Evolutionary conservation across 495 filamentous ascomycete genomes (phyloP).

Genomic region (Collariella sp.): DNA sequence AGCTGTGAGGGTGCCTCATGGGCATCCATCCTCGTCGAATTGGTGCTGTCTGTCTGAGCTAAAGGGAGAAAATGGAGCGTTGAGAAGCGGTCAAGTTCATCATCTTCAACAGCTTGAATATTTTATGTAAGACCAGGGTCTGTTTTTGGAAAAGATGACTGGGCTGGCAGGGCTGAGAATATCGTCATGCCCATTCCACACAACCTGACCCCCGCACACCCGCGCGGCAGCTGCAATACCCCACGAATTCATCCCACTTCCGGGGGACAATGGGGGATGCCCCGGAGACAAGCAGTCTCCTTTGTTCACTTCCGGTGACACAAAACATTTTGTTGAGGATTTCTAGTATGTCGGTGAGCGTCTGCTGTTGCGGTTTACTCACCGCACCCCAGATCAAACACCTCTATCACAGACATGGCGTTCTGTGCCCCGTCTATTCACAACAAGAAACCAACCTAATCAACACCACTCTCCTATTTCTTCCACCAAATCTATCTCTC

Average conservation of each 20-base stretch:
- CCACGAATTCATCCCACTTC: slow-evolving; percentile 1
- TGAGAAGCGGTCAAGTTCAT: too few relatives aligned
- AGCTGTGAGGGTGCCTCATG: not conserved
- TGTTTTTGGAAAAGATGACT: not conserved
- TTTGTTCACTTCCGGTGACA: slow-evolving; percentile 1
- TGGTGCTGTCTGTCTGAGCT: too few relatives aligned
- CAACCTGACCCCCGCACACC: not conserved
- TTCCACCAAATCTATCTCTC: too few relatives aligned
- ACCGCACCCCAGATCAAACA: not conserved
- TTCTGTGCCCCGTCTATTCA: too few relatives aligned
- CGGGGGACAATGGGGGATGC: not conserved
- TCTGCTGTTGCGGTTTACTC: not conserved
- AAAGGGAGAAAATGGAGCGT: too few relatives aligned
- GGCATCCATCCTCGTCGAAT: too few relatives aligned
- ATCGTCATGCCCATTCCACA: not conserved
- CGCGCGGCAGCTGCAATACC: not conserved
- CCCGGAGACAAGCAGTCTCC: not conserved
- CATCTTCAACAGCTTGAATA: too few relatives aligned
- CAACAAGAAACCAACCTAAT: not conserved
- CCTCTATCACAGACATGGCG: too few relatives aligned
- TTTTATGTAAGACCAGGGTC: not conserved
- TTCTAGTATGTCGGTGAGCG: not conserved
- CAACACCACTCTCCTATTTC: too few relatives aligned
- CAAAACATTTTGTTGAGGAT: not conserved
- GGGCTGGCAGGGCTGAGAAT: not conserved